A percentile compares a stretch with the other conserved stretches of the same genome.
Evolutionary conservation across 306 rosid species (phyloP).

Genomic region (Spatholobus suberectus): DNA sequence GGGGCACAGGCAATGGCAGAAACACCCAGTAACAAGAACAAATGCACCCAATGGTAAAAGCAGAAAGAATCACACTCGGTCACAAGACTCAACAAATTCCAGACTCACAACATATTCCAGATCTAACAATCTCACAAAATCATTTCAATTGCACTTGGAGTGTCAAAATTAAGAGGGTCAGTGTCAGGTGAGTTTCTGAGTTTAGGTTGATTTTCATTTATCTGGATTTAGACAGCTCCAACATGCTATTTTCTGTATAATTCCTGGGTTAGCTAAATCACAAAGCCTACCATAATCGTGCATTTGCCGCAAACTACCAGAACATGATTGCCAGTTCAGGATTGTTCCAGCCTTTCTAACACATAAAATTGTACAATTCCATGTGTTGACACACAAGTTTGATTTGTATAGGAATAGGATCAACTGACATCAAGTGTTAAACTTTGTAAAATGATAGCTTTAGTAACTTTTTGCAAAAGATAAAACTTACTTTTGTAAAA

Average conservation of each 20-base stretch:
- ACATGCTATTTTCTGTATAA: background rate
- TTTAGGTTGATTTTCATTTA: background rate
- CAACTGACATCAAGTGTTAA: background rate
- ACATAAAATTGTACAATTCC: background rate
- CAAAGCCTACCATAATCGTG: background rate
- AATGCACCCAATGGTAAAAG: background rate
- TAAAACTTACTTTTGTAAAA: background rate
- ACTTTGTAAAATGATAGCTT: background rate
- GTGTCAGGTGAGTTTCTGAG: background rate
- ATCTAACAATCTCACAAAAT: background rate
- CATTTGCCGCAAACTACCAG: background rate
- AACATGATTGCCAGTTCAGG: background rate
- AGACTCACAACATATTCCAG: background rate
- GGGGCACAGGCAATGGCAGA: background rate
- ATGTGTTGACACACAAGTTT: too few species aligned
- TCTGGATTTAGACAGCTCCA: background rate
- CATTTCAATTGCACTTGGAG: constrained; percentile 7
- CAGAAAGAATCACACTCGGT: background rate
- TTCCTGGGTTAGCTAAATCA: background rate
- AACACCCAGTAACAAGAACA: background rate
- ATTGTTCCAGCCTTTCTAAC: background rate
- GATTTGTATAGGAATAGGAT: background rate
- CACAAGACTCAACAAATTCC: background rate
- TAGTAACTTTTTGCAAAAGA: background rate
- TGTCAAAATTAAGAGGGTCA: background rate